Evolutionary conservation across 805 yeast species (phyloP), one percentile per base, ranked within the genome.

Genomic region (Barnettozyma pratensis): DNA sequence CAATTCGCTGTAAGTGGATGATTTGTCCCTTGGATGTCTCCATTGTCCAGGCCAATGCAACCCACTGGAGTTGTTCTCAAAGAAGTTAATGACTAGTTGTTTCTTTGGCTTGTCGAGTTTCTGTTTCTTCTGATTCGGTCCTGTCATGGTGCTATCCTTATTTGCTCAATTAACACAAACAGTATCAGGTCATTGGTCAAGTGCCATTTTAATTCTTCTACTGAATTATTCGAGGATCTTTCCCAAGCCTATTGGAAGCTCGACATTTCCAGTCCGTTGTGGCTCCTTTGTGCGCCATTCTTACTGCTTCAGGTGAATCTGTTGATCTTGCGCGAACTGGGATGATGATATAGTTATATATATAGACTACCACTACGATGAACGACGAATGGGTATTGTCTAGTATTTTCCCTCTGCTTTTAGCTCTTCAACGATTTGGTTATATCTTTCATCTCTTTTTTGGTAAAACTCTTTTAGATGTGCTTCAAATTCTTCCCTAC

Each of bases 1-100:
- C 39, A 64, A 19, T 8, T 41, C 38, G 29, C 41, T 45, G 19
- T 44, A 44, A 4, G 39, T 39, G 4, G 44, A 9, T 10, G 51
- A 47, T 36, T n/a, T 37, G 28, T 45, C 48, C 12, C 44, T 30
- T 27, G 51, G 48, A 32, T 44, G 39, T 41, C 44, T 41, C 51
- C 48, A 44, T 41, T 44, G 47, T 7, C 51, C 43, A 39, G 46
- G 41, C 38, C 41, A 36, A 27, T 47, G 51, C 3, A 48, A 26
- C 7, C 47, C 51, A 26, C 44, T 50, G 7, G 61, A 60, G 19
- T 62, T 69, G 69, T 67, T 68, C 43, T 65, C 69, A 44, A 68
- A 68, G 30, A 71, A 71, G 55, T 67, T 68, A 28, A 41, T 32
- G 11, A 31, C 11, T 8, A 31, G 8, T 11, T 11, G 34, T 11